Base-by-base conservation (phyloP, 2,329 filamentous ascomycete species). In the Trematosphaeria pertusa region DNA sequence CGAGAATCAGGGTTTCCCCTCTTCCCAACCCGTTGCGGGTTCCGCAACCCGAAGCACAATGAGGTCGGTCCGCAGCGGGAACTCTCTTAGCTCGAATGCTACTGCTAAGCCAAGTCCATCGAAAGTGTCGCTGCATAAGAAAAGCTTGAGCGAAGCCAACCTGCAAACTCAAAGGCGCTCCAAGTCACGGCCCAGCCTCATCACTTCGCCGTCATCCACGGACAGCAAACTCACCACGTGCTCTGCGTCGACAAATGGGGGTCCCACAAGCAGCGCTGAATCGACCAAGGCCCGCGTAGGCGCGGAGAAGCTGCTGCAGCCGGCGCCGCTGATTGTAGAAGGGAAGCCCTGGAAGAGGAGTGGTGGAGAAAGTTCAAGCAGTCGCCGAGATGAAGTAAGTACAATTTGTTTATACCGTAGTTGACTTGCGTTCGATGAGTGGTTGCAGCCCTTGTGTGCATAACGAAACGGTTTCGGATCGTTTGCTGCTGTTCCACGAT, bases 1-100 rank as follows among this genome's bases (percentile, higher is more conserved):
- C 38, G 63, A 70, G 18, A 70, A 71, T 39, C 66, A 70, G 52
- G 69, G 64, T 8, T 64, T 64, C 43, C 54, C 65, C 28, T 50
- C 51, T n/a, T 35, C 33, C 20, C 34, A 47, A 24, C 52, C 51
- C 48, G 42, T 54, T 52, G 55, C 60, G 21, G 48, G 47, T 38
- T 37, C 52, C 47, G 39, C 49, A 49, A 44, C 48, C 40, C 56
- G 48, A 22, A 48, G 48, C 48, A 57, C 56, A 15, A 64, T 68
- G 60, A 65, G 55, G 54, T 61, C 61, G 20, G 56, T 58, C 33
- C 61, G 55, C 41, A 63, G 51, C 52, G 57, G 50, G 30, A 58
- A 61, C 43, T 43, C 58, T 31, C 48, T 62, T 41, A 58, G 52
- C 35, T 42, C 59, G 12, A 53, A 38, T 46, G 38, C 44, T 26